Percentiles rank a stretch among this genome's conserved stretches.
phyloP scores from a whole-genome alignment of 2,329 filamentous ascomycete species.

The Thelonectria discophora region DNA sequence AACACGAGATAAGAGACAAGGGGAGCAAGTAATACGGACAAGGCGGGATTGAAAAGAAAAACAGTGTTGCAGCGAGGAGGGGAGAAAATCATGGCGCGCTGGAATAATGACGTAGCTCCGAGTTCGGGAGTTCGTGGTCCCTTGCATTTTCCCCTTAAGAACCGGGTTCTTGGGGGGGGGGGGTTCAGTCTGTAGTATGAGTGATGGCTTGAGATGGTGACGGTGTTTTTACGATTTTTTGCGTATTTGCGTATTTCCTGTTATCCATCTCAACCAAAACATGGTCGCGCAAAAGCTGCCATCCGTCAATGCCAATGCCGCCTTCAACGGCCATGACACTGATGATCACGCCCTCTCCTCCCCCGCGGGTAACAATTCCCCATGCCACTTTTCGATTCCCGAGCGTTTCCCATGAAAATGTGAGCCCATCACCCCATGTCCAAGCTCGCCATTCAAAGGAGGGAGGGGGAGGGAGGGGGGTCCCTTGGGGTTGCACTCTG shows the following conservation, averaged over 20 bases:
- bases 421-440: neutral
- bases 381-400: too few species aligned
- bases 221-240: too few species aligned
- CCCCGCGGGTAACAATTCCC: too few species aligned
- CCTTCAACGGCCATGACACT: neutral
- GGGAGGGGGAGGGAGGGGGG: neutral
- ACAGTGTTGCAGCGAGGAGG: neutral
- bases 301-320: too few species aligned
- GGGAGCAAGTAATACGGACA: neutral
- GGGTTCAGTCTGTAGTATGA: neutral
- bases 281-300: too few species aligned
- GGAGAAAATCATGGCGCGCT: neutral
- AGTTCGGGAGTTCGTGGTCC: constrained; percentile 14
- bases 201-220: neutral
- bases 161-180: constrained; percentile 5
- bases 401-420: neutral
- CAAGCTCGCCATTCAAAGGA: neutral
- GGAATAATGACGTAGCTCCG: constrained; percentile 15
- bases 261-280: too few species aligned
- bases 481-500: constrained; percentile 14
- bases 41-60: neutral
- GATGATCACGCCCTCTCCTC: too few species aligned
- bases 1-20: too few species aligned
- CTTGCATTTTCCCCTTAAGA: constrained; percentile 22
- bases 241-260: too few species aligned